Evolutionary conservation across 805 yeast genomes (phyloP), one percentile per base, ranked within the genome.

Genomic region (Teunomyces cretensis): DNA sequence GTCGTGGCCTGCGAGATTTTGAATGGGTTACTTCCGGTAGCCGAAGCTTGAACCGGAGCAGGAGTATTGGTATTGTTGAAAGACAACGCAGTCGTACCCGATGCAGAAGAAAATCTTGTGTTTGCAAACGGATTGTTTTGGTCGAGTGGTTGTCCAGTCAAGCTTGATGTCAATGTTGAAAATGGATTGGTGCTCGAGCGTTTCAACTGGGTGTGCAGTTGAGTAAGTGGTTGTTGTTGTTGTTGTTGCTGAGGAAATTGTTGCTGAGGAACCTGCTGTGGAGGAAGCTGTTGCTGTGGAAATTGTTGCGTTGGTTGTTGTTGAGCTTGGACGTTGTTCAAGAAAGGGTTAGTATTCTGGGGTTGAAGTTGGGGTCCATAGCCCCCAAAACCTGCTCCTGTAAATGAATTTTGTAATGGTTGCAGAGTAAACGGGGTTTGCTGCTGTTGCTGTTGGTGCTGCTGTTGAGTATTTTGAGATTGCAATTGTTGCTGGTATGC

Each of bases 1-100:
- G 65, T 49, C 12, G 75, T 65, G 32, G 68, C 54, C 33, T 57
- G 63, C 9, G 75, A 62, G 14, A 69, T 68, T 49, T 79, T 70
- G 65, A 84, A 84, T 26, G 89, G 89, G 55, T 84, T 84, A 27
- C 75, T 68, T 2, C 85, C 86, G 0, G 85, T 81, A 1, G 73
- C 55, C 36, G 67, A 48, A 1, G 51, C 46, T 31, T 44, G 41
- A 41, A 49, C 65, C 3, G 75, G 61, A 16, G 62, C 58, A 2
- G 61, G 53, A 4, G 56, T 47, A 11, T 44, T 44, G 55, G 52
- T 36, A 9, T 39, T 42, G 30, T 53, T 52, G 53, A 63, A 57
- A 17, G 62, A 43, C 31, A 66, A 56, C 19, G 72, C 65, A 12
- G 71, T 64, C 16, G 73, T 67, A 27, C 51, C 49, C 41, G 70